A percentile compares a stretch with the other conserved stretches of the same genome.
phyloP scores from a whole-genome alignment of 2,329 filamentous ascomycete species.

The Botryotinia narcissicola region DNA sequence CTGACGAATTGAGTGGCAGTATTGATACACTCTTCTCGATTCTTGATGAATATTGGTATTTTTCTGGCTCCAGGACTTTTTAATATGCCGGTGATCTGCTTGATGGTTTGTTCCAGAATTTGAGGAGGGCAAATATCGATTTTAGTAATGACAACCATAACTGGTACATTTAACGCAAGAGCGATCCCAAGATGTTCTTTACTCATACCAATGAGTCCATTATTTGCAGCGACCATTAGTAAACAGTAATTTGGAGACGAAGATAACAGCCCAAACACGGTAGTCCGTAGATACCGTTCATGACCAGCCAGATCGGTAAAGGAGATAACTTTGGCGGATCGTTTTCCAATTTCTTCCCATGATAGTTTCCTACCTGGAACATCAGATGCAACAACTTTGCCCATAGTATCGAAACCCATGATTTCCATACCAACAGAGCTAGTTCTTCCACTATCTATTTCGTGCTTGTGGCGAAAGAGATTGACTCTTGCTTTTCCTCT shows the following conservation, averaged over 20 bases:
- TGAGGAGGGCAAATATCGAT: conserved; percentile 97
- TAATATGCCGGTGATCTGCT: conserved; percentile 86
- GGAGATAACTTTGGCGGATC: conserved; percentile 92
- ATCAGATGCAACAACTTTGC: conserved; percentile 77
- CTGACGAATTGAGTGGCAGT: conserved; percentile 95
- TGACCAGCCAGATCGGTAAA: conserved; percentile 96
- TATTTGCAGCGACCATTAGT: conserved; percentile 97
- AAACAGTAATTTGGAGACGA: conserved; percentile 97
- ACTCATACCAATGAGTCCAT: conserved; percentile 95
- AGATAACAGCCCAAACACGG: conserved; percentile 90
- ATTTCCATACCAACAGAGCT: conserved; percentile 99
- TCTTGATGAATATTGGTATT: conserved; percentile 93
- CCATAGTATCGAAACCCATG: conserved; percentile 89
- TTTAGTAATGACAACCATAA: conserved; percentile 97
- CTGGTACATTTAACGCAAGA: conserved; percentile 88
- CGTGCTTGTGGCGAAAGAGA: conserved; percentile 95
- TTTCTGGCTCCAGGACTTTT: conserved; percentile 92
- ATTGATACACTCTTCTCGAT: conserved; percentile 85
- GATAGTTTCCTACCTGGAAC: conserved; percentile 83
- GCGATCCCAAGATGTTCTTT: conserved; percentile 97
- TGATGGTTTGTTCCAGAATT: conserved; percentile 89
- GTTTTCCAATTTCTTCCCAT: conserved; percentile 96
- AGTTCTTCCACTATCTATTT: conserved; percentile 91
- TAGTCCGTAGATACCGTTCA: conserved; percentile 91
- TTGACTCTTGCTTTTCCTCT: conserved; percentile 92